phyloP scores from a whole-genome alignment of 768 basidiomycete species.

The Kwoniella dendrophila region DNA sequence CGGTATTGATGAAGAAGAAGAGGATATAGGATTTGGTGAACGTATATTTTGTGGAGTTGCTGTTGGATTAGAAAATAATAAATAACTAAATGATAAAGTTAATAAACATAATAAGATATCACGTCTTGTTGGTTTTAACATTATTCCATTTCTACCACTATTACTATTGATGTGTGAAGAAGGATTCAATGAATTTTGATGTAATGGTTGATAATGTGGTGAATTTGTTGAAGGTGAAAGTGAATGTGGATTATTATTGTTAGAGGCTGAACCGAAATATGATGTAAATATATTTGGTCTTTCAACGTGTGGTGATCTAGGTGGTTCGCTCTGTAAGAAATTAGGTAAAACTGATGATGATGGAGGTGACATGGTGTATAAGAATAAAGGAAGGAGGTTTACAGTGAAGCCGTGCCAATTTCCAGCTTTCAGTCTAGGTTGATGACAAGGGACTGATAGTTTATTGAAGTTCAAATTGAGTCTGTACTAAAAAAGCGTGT shows the following conservation, averaged over 20 bases:
- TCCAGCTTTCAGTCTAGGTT: too few relatives aligned
- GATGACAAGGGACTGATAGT: too few relatives aligned
- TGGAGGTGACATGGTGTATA: too few relatives aligned
- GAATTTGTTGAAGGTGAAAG: conserved; percentile 18
- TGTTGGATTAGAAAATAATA: conserved; percentile 34
- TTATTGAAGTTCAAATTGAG: too few relatives aligned
- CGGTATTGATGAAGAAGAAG: not conserved
- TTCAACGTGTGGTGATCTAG: conserved; percentile 36
- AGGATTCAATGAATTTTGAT: conserved; percentile 7
- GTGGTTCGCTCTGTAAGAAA: conserved; percentile 32
- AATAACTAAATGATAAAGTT: conserved; percentile 47
- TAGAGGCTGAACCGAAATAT: conserved; percentile 4
- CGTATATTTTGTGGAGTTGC: not conserved
- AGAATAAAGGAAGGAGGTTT: too few relatives aligned
- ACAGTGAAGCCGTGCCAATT: too few relatives aligned
- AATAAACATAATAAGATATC: conserved; percentile 51
- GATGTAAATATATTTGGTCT: conserved; percentile 10
- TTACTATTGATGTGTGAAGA: conserved; percentile 6
- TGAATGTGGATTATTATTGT: too few relatives aligned
- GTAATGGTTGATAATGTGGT: conserved; percentile 12
- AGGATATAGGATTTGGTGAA: not conserved
- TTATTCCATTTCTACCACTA: not conserved
- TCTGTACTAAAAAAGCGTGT: too few relatives aligned
- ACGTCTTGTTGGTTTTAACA: conserved; percentile 40
- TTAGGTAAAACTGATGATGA: conserved; percentile 27